Conservation (phyloP, 139 green algal species). For the Coelastrella sp. region DNA sequence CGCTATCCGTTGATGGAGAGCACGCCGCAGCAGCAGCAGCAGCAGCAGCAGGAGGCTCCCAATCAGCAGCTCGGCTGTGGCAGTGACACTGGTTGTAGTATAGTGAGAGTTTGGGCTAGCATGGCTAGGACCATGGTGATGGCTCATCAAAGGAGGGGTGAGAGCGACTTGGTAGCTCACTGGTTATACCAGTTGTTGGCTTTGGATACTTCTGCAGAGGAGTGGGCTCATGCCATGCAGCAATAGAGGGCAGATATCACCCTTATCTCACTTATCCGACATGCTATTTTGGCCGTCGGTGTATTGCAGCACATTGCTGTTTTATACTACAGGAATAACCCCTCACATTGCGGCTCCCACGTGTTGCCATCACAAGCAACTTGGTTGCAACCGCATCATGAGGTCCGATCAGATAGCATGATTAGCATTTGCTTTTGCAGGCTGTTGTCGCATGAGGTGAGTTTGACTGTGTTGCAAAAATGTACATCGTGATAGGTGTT, state of each 20-base stretch:
- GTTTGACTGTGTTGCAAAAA: too few species aligned
- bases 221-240: constrained; percentile 66
- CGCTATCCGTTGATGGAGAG: constrained; percentile 1
- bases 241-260: too few species aligned
- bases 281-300: not conserved
- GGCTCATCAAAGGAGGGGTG: constrained; percentile 75
- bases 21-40: constrained; percentile 32
- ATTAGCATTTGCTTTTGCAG: too few species aligned
- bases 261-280: not conserved
- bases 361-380: too few species aligned
- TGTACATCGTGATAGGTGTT: too few species aligned
- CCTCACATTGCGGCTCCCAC: too few species aligned
- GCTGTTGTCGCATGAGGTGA: too few species aligned
- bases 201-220: constrained; percentile 66
- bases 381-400: too few species aligned
- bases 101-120: constrained; percentile 49
- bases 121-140: constrained; percentile 63
- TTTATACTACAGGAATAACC: not conserved
- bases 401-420: too few species aligned
- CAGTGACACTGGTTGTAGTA: not conserved
- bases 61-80: not conserved
- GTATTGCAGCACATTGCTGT: not conserved
- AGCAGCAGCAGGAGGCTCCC: not conserved
- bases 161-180: constrained; percentile 80
- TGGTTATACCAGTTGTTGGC: constrained; percentile 80